Percentiles rank a stretch among this genome's conserved stretches.
Conservation (phyloP, 305 asterid species). For the Andrographis paniculata region DNA sequence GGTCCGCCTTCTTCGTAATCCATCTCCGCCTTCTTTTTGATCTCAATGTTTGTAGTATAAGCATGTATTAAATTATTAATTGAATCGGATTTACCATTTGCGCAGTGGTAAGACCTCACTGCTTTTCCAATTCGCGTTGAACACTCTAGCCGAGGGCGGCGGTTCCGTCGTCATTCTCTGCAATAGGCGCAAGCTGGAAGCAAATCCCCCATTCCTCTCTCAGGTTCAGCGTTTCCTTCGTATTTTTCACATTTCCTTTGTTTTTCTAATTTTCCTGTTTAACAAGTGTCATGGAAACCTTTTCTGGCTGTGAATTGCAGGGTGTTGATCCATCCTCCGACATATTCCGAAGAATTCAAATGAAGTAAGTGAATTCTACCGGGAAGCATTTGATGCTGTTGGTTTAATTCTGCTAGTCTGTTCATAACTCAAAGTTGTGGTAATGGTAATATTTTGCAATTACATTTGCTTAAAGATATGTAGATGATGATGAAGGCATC, state of each 20-base stretch:
- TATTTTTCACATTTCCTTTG: not conserved
- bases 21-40: too few species aligned
- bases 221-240: constrained; percentile 41
- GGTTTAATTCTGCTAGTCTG: not conserved
- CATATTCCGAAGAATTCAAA: constrained; percentile 42
- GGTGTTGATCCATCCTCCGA: constrained; percentile 73
- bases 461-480: constrained; percentile 39
- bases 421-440: constrained; percentile 4
- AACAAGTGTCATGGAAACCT: not conserved
- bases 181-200: constrained; percentile 51
- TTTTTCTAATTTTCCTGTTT: not conserved
- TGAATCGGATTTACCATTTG: constrained; percentile 4
- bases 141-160: constrained; percentile 31
- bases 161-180: constrained; percentile 52
- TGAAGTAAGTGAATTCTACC: constrained; percentile 34
- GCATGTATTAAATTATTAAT: not conserved
- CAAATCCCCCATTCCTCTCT: constrained; percentile 65
- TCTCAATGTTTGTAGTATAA: too few species aligned
- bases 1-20: constrained; percentile 77
- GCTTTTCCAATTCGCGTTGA: constrained; percentile 77
- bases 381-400: not conserved
- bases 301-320: constrained; percentile 22
- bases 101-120: constrained; percentile 82
- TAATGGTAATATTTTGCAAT: constrained; percentile 1
- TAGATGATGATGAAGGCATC: constrained; percentile 75